phyloP scores from a whole-genome alignment of 306 rosid genomes.

The Coriaria nepalensis region DNA sequence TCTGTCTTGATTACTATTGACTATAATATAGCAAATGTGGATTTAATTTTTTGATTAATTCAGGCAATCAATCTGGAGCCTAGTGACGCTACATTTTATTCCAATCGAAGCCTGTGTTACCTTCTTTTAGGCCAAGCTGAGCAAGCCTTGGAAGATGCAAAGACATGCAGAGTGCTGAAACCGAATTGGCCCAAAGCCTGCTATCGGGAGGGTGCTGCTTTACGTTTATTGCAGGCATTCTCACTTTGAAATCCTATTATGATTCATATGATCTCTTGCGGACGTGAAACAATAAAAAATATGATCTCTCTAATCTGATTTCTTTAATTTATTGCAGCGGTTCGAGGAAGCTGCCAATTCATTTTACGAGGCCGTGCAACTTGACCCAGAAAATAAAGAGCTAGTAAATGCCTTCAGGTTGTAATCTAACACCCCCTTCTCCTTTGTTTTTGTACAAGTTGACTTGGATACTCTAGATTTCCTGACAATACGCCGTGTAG shows the following conservation, averaged over 20 bases:
- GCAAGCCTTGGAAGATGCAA: conserved; percentile 82
- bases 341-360: conserved; percentile 94
- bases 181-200: conserved; percentile 97
- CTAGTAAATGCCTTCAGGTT: conserved; percentile 86
- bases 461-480: too few species aligned
- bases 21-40: background rate
- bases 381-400: conserved; percentile 74
- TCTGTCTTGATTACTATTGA: conserved; percentile 2
- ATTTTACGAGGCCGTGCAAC: conserved; percentile 72
- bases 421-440: conserved; percentile 1
- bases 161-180: conserved; percentile 62
- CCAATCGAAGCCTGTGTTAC: conserved; percentile 95
- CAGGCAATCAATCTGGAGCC: conserved; percentile 88
- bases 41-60: background rate
- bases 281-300: background rate
- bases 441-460: background rate
- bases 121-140: conserved; percentile 74
- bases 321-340: conserved; percentile 34
- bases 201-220: conserved; percentile 93
- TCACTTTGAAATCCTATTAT: conserved; percentile 4
- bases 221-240: conserved; percentile 74
- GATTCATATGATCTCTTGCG: background rate
- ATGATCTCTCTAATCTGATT: conserved; percentile 11
- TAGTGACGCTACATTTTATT: conserved; percentile 43
- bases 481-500: too few species aligned